Conservation (phyloP, 192 early-diverging fungal genomes). For the Umbelopsis vinacea region DNA sequence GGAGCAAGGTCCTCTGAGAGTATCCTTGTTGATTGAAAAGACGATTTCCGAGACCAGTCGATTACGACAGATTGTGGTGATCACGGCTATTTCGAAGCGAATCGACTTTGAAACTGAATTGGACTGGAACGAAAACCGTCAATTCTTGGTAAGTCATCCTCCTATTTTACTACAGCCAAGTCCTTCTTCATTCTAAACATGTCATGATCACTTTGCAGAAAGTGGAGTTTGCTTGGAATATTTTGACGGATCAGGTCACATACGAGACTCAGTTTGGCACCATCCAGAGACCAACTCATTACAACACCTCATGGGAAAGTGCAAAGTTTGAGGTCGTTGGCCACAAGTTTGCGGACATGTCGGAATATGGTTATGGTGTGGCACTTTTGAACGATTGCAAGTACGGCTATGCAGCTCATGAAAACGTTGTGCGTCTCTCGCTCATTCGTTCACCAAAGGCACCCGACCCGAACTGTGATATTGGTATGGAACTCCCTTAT, state of each 20-base stretch:
- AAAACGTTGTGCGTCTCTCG: constrained; percentile 81
- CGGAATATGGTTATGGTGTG: constrained; percentile 94
- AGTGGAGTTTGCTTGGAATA: constrained; percentile 90
- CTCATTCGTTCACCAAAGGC: constrained; percentile 90
- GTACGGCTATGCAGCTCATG: constrained; percentile 89
- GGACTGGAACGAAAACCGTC: constrained; percentile 91
- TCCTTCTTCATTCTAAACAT: not conserved
- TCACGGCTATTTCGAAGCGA: constrained; percentile 70
- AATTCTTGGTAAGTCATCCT: constrained; percentile 63
- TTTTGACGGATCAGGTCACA: constrained; percentile 78
- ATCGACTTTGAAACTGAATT: constrained; percentile 91
- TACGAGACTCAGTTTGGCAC: constrained; percentile 96
- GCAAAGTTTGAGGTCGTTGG: constrained; percentile 97
- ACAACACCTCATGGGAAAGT: constrained; percentile 91
- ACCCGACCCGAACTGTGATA: constrained; percentile 65
- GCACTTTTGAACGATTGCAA: constrained; percentile 96
- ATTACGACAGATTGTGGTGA: constrained; percentile 75
- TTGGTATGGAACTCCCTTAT: constrained; percentile 43
- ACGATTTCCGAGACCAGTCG: constrained; percentile 68
- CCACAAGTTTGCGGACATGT: constrained; percentile 97
- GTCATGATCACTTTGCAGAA: constrained; percentile 55
- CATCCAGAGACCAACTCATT: constrained; percentile 92
- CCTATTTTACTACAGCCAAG: not conserved
- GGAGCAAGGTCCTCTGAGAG: constrained; percentile 84
- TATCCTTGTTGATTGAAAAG: constrained; percentile 70